Base-by-base conservation (phyloP, 192 early-diverging fungal species). In the Coemansia sp. region DNA sequence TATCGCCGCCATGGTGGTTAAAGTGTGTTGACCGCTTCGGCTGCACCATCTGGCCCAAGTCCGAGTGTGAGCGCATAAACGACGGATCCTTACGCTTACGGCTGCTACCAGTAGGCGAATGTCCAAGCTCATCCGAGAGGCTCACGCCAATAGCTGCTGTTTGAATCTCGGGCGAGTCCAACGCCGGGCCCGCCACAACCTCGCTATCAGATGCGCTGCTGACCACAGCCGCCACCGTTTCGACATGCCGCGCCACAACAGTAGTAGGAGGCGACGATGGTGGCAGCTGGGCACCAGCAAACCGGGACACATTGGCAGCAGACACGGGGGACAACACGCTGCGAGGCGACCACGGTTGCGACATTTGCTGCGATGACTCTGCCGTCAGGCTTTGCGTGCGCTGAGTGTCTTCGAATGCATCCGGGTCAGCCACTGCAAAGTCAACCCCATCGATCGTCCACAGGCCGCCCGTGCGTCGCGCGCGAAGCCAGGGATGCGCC, bases 401-500 rank as follows among this genome's bases (percentile, higher is more conserved):
- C 67, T 85, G 83, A 43, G 74, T 74, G 64, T 85, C 83, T 2
- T 77, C 83, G 10, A 65, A 31, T 1, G 72, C 63, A 61, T 78
- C 78, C 2, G 78, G 78, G n/a, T 85, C 83, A 6, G 41, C 62
- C n/a, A 85, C 74, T 2, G 60, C 63, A 73, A 80, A 80, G 36
- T 70, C 74, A 1, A 41, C 52, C 13, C 74, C 78, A 18, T 75
- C 69, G 38, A 80, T 74, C 3, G 64, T 44, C 78, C 78, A 83
- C 33, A 38, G 47, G n/a, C 40, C n/a, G 38, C 72, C 72, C 33
- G n/a, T 53, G 62, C 78, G 50, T 15, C 65, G 65, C 8, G 75
- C 74, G 11, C 49, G 44, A 31, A 90, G 80, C 88, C 88, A 90
- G 27, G 85, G 87, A 34, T 90, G 87, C 5, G 63, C 74, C 62